Evolutionary conservation across 495 filamentous ascomycete genomes (phyloP).

Genomic region (Neurospora sp.): DNA sequence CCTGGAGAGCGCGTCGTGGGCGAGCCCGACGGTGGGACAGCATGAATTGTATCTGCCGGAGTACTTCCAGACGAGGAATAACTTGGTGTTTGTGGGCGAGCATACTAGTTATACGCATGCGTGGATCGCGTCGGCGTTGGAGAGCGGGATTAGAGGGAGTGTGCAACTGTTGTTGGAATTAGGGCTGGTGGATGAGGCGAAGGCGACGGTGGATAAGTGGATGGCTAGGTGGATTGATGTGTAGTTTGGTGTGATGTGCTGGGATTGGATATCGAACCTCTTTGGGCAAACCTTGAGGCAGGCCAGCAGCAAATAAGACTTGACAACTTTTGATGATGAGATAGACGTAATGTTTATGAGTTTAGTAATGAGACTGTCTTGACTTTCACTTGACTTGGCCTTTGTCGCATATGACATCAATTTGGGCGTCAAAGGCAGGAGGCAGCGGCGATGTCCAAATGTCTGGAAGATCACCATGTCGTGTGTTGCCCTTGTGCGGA

Average conservation of each 20-base stretch:
- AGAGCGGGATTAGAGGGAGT: constrained; percentile 54
- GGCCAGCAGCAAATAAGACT: background rate
- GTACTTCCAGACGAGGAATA: constrained; percentile 56
- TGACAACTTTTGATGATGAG: background rate
- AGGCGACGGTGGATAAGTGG: constrained; percentile 47
- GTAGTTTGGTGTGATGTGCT: background rate
- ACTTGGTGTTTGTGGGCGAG: constrained; percentile 60
- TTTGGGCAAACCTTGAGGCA: background rate
- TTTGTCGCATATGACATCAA: background rate
- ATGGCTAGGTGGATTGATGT: constrained; percentile 50
- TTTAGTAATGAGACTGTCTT: background rate
- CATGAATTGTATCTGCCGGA: constrained; percentile 58
- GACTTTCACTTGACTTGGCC: background rate
- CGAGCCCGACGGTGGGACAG: constrained; percentile 44
- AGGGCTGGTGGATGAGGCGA: constrained; percentile 57
- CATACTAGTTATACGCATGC: constrained; percentile 67
- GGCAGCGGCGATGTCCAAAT: too few relatives aligned
- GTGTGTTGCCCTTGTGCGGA: too few relatives aligned
- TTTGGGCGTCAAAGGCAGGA: too few relatives aligned
- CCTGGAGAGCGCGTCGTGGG: constrained; percentile 46
- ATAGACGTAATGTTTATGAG: background rate
- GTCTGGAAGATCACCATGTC: too few relatives aligned
- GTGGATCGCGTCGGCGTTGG: constrained; percentile 60
- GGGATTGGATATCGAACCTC: background rate
- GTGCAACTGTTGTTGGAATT: constrained; percentile 54